Base-by-base conservation (phyloP, 345 rosid genomes). In the Kandelia obovata region DNA sequence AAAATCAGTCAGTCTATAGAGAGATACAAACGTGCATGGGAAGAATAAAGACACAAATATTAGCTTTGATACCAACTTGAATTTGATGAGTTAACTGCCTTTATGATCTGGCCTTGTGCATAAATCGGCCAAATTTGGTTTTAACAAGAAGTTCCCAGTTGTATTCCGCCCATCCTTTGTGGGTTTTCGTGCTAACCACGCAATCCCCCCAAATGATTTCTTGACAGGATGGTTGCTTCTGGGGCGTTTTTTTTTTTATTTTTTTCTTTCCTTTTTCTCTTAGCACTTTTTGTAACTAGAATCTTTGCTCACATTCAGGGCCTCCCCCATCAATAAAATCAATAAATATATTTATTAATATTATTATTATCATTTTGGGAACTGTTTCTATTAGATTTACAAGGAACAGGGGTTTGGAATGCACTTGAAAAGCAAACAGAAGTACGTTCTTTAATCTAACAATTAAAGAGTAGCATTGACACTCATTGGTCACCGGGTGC, bases 11-110 rank as follows among this genome's bases (percentile, higher is more conserved):
- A 0, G 79, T 96, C 62, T 92, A 88, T 77, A 77, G 87, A 62
- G 99, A 96, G 73, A 89, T 96, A 78, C 91, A 92, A 77, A 86
- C 74, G 77, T 89, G 95, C 69, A 90, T 96, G 98, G 98, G 99
- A 69, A 87, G 85, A 74, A 87, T 96, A 78, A 92, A 92, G 87
- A 90, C 90, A 26, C 99, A 92, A 78, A 90, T 96, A 74, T 74
- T 96, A 73, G 89, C 98, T 53, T 83, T 92, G 4, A 85, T 96
- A 70, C 99, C 98, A 5, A 69, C 77, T 0, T 72, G 65, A 73
- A 43, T 8, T 25, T 35, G 58, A 20, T 61, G 66, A 21, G 17
- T 21, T 59, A 26, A 2, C 49, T 34, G 11, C 16, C 53, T 49
- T 46, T 21, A n/a, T 32, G 43, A 1, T 5, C 62, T 34, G 21